These are phyloP conservation scores for Naganishia albida DNA, from an alignment of 1,284 basidiomycete species.

Conservation along the genomic window DNA sequence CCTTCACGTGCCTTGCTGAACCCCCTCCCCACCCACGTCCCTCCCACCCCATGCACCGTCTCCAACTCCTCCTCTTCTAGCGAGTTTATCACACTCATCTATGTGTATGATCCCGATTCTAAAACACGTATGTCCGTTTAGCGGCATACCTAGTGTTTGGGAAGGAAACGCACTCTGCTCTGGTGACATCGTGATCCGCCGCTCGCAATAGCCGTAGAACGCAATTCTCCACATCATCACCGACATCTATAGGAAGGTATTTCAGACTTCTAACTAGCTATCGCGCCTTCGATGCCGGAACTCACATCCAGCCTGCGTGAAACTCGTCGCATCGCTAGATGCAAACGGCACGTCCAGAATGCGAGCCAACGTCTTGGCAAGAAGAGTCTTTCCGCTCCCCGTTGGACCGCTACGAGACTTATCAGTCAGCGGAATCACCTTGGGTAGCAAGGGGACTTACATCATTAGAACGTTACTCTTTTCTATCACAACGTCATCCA, in stretches of 20 bases:
- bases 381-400: slow-evolving; percentile 74
- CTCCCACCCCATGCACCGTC: slow-evolving; percentile 66
- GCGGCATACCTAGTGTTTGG: slow-evolving; percentile 55
- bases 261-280: too few relatives aligned
- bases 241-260: slow-evolving; percentile 67
- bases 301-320: slow-evolving; percentile 56
- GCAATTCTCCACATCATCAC: slow-evolving; percentile 89
- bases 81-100: slow-evolving; percentile 93
- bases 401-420: slow-evolving; percentile 47
- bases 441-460: slow-evolving; percentile 56
- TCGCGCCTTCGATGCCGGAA: not conserved
- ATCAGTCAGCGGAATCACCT: not conserved
- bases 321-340: slow-evolving; percentile 55
- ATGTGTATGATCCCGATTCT: slow-evolving; percentile 93
- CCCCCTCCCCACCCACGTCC: slow-evolving; percentile 93
- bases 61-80: slow-evolving; percentile 63
- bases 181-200: slow-evolving; percentile 79
- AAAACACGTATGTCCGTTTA: slow-evolving; percentile 29
- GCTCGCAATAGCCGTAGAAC: slow-evolving; percentile 81
- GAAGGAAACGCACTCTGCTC: slow-evolving; percentile 52
- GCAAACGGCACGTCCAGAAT: slow-evolving; percentile 90
- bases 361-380: slow-evolving; percentile 79
- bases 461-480: slow-evolving; percentile 91
- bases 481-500: slow-evolving; percentile 62
- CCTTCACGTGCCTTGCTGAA: slow-evolving; percentile 68